These are phyloP conservation scores for Peziza echinospora DNA, from an alignment of 495 filamentous ascomycete species.

Conservation along the genomic window DNA sequence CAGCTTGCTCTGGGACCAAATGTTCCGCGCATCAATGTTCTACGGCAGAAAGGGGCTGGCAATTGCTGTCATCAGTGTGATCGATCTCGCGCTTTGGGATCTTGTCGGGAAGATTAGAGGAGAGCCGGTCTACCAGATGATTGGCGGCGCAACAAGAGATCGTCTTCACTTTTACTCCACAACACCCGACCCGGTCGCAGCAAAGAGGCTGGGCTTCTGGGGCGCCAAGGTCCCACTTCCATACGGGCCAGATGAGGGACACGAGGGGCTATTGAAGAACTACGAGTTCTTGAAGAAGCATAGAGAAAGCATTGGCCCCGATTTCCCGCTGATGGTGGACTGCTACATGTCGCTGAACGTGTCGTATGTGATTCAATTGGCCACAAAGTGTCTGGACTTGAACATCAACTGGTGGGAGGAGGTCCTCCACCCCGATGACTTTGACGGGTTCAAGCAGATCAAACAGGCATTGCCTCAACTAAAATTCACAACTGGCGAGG, in stretches of 20 bases:
- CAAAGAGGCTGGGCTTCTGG: constrained; percentile 66
- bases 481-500: constrained; percentile 81
- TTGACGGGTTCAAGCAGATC: constrained; percentile 67
- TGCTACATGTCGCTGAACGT: constrained; percentile 94
- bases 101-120: constrained; percentile 69
- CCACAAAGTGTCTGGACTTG: constrained; percentile 54
- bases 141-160: constrained; percentile 64
- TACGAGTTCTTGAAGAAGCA: constrained; percentile 69
- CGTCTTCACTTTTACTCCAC: constrained; percentile 85
- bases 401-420: constrained; percentile 97
- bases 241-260: constrained; percentile 69
- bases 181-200: constrained; percentile 55
- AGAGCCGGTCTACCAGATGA: constrained; percentile 86
- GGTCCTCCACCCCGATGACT: constrained; percentile 71
- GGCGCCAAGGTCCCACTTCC: constrained; percentile 77
- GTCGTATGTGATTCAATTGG: constrained; percentile 74
- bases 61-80: constrained; percentile 76
- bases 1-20: constrained; percentile 77
- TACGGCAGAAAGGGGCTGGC: constrained; percentile 83
- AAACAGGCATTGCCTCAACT: constrained; percentile 76
- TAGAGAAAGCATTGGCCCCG: constrained; percentile 60
- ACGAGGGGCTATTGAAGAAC: constrained; percentile 63
- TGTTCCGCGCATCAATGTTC: constrained; percentile 90
- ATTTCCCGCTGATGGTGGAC: constrained; percentile 84
- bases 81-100: constrained; percentile 85